Evolutionary conservation across 176 grass and related monocot species (phyloP), one percentile per base, ranked within the genome.

Genomic region (Carex parvula): DNA sequence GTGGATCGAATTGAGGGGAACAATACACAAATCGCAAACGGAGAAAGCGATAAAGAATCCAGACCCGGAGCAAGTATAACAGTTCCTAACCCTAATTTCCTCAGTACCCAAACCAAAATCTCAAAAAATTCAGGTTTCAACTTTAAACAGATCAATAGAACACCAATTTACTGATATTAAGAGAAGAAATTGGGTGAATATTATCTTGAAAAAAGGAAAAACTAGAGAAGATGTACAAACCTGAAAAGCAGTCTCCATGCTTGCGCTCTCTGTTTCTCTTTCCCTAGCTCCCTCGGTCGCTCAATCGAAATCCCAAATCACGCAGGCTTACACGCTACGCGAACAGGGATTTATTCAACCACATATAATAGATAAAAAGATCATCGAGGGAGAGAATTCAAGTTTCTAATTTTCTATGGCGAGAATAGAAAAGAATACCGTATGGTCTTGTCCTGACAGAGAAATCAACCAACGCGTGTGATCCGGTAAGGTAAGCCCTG

Each of bases 171-270:
- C 18, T 73, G n/a, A 17, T 72, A 48, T 3, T 12, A 42, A 52
- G 3, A 20, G 8, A 42, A 62, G 20, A 62, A 62, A 62, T 62
- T 62, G 60, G n/a, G 60, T 62, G 8, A 62, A 62, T 9, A 22
- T 62, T 3, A 3, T 24, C 21, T 41, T 42, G 20, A 50, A 11
- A 22, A 22, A 46, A 11, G 17, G 41, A 73, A 16, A 55, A 46
- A 15, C 26, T 76, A 55, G 14, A 77, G 73, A 32, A 54, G 73
- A 76, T 77, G 50, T 30, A 77, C 20, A 10, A 32, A 77, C 73
- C 73, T 77, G 73, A 77, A 77, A 77, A 56, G 50, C 73, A 6
- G 73, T 56, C 73, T 77, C 73, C 73, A 77, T 77, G 73, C 50
- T 77, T 56, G 52, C 16, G 33, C 24, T 18, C 71, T 75, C 46